Evolutionary conservation across 176 grass and related monocot species (phyloP), one percentile per base, ranked within the genome.

Genomic region (Thalia dealbata): DNA sequence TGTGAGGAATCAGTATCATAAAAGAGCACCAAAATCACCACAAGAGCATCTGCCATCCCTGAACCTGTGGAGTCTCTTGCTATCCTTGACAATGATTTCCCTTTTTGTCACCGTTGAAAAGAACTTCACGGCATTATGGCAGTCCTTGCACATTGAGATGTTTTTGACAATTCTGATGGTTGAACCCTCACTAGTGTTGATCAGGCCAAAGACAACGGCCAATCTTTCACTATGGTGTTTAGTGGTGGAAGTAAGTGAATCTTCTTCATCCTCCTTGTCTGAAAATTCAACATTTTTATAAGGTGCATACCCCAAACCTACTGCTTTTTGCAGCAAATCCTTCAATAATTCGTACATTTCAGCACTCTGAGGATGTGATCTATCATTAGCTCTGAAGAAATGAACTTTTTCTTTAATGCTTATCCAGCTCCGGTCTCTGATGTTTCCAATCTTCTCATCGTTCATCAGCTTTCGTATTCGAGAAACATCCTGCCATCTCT

Each of bases 101-200:
- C 86, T 88, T 55, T 96, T 87, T 46, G 81, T 78, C 23, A 96
- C 32, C 52, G 81, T 26, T 1, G 91, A 88, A 61, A 96, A 82
- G 44, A 82, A 82, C 64, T 96, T 96, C 41, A 84, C 83, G 54
- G 86, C 86, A 62, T 79, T 82, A 38, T 96, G 91, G 73, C 91
- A 96, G 69, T 96, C 88, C 76, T 86, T 88, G 76, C 91, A 96
- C 91, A 96, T 96, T 15, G 86, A 78, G 50, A 96, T 96, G 35
- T 91, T 96, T 76, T 96, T 96, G 0, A 82, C 73, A 56, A 96
- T 76, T 11, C 91, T 77, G 16, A 96, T 63, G 25, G 83, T 72
- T 22, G 77, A 32, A 9, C 73, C 79, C 41, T 82, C 76, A 62
- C 83, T 48, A 23, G 71, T 86, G 69, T 86, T 30, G n/a, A 96